Percentiles rank a stretch among this genome's conserved stretches.
Evolutionary conservation across 164 flowering plant genomes (phyloP).

Genomic region (Chimonanthus praecox): DNA sequence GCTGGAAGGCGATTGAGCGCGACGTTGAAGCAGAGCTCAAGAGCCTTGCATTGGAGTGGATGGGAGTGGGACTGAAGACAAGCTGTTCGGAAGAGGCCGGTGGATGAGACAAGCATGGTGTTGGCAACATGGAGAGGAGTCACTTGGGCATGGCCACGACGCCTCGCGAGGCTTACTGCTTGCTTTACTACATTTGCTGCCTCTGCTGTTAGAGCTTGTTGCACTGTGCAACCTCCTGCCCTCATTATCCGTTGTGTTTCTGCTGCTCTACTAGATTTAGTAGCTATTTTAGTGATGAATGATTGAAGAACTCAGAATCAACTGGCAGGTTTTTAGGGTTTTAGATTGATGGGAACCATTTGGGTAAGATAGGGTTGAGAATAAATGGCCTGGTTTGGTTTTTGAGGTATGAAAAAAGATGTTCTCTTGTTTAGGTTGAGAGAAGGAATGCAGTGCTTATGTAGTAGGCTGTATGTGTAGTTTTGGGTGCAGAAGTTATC

Average conservation of each 20-base stretch:
- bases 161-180: conserved; percentile 62
- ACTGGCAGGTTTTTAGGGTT: not conserved
- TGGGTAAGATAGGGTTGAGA: not conserved
- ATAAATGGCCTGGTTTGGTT: not conserved
- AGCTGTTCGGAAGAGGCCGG: conserved; percentile 69
- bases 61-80: conserved; percentile 89
- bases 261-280: not conserved
- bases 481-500: conserved; percentile 7
- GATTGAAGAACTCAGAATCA: not conserved
- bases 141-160: conserved; percentile 92
- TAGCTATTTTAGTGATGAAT: not conserved
- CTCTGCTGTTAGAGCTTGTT: conserved; percentile 79
- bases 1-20: conserved; percentile 96
- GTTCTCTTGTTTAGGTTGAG: not conserved
- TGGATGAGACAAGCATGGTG: conserved; percentile 75
- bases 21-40: conserved; percentile 96
- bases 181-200: conserved; percentile 76
- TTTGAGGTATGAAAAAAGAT: conserved; percentile 2
- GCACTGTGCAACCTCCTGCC: conserved; percentile 76
- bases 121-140: conserved; percentile 96
- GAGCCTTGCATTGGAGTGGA: conserved; percentile 89
- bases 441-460: not conserved
- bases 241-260: conserved; percentile 46
- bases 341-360: not conserved
- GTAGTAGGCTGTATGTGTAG: not conserved